Conservation (phyloP, 768 basidiomycete species). For the Kwoniella mangroviensis region DNA sequence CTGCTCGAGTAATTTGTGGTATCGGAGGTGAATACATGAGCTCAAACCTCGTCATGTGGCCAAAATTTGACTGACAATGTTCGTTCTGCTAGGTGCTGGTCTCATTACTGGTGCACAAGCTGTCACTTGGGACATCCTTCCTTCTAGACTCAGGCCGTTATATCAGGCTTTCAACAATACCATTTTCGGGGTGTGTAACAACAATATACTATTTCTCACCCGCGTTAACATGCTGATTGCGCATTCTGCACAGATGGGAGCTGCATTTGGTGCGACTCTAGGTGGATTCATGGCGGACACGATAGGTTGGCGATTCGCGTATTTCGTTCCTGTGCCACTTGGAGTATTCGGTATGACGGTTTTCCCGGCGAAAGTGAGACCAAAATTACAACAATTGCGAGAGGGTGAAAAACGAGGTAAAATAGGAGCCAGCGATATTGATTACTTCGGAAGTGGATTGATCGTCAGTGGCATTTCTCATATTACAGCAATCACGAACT, state of each 20-base stretch:
- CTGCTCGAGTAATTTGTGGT: conserved; percentile 28
- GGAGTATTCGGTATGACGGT: conserved; percentile 25
- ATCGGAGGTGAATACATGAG: conserved; percentile 24
- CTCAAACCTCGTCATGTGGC: no score
- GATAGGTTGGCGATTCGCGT: conserved; percentile 33
- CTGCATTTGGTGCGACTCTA: conserved; percentile 29
- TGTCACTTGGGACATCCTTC: conserved; percentile 31
- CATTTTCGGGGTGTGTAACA: conserved; percentile 27
- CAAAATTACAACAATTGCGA: conserved; percentile 22
- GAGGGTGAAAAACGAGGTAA: conserved; percentile 1
- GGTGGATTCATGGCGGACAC: conserved; percentile 31
- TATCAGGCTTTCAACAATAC: conserved; percentile 35
- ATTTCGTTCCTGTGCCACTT: conserved; percentile 29
- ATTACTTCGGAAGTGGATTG: conserved; percentile 23
- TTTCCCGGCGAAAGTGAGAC: conserved; percentile 23
- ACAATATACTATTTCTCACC: neutral
- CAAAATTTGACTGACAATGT: no score
- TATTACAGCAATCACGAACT: neutral
- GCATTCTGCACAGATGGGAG: conserved; percentile 15
- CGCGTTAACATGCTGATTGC: neutral
- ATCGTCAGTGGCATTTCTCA: conserved; percentile 14
- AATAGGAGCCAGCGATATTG: conserved; percentile 19
- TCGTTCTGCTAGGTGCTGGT: conserved; percentile 19
- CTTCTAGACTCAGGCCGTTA: conserved; percentile 23
- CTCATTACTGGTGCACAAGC: conserved; percentile 33